Evolutionary conservation across 192 early-diverging fungal species (phyloP).

Genomic region (Entomortierella parvispora): DNA sequence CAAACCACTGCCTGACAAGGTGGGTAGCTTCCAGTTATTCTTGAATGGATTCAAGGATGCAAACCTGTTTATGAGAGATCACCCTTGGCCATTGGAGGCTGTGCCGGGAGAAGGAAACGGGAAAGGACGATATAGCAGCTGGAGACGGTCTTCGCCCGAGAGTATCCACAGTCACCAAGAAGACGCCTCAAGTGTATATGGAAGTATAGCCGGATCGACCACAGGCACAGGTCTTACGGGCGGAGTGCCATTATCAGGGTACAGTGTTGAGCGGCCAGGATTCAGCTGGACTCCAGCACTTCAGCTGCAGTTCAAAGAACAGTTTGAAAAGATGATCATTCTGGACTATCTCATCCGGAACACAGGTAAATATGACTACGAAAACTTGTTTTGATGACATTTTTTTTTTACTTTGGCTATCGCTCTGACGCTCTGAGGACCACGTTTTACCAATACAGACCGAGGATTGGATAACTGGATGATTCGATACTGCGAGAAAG

Average conservation of each 20-base stretch:
- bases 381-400: too few species aligned
- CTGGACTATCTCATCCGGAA: constrained; percentile 93
- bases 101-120: background rate
- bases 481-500: constrained; percentile 72
- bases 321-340: constrained; percentile 86
- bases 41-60: constrained; percentile 86
- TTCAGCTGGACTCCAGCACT: constrained; percentile 62
- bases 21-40: constrained; percentile 89
- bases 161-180: constrained; percentile 21
- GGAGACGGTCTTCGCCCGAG: constrained; percentile 7
- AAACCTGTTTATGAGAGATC: constrained; percentile 78
- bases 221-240: background rate
- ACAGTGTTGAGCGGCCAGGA: constrained; percentile 12
- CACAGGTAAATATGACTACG: too few species aligned
- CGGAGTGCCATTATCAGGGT: background rate
- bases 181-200: constrained; percentile 23
- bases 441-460: constrained; percentile 46
- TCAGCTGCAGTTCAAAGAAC: constrained; percentile 63
- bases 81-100: constrained; percentile 59
- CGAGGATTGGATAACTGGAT: constrained; percentile 87
- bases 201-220: constrained; percentile 16
- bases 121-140: constrained; percentile 10
- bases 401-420: too few species aligned
- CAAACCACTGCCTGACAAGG: constrained; percentile 76
- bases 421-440: too few species aligned